Base-by-base conservation (phyloP, 148 eudicot genomes). In the Diospyros kaki region DNA sequence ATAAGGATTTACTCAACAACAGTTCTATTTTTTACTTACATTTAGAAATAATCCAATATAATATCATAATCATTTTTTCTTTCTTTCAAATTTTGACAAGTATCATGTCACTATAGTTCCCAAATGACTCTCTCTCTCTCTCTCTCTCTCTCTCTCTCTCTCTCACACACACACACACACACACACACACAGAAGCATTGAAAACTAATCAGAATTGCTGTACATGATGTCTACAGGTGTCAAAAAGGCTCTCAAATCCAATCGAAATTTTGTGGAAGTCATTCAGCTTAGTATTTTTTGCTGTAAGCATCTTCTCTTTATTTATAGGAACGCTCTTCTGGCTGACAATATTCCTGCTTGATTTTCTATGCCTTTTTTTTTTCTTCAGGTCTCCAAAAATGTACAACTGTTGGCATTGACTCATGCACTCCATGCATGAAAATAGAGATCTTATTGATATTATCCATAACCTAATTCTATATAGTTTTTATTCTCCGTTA, bases 191-290 rank as follows among this genome's bases (percentile, higher is more conserved):
- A 3, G 62, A 14, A 13, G 5, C 40, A 56, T 48, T 15, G 56
- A 61, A 40, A 56, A n/a, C 52, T 72, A 17, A 5, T 73, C 41
- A 28, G 15, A 58, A 51, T 9, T 58, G 64, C 56, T 48, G 18
- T 58, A 45, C 61, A 11, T 80, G 52, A 58, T 78, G 15, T 71
- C 38, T 75, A 66, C 88, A 94, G 98, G 89, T 69, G 38, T 89
- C 97, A 40, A 86, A 87, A 71, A 75, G 80, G 76, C 82, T 94
- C 12, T 60, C 96, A 38, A 92, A 88, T 83, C 98, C 98, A 60
- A 85, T 95, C 64, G 97, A 92, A 87, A 87, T 95, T 69, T 12
- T 95, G 69, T 92, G 96, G 97, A 86, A 95, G 83, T 95, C 98
- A 46, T 95, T 95, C 79, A 88, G 92, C 84, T 97, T 95, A 45